Evolutionary conservation across 352 stramenopile genomes (phyloP).

Genomic region (Globisporangium nagaii): DNA sequence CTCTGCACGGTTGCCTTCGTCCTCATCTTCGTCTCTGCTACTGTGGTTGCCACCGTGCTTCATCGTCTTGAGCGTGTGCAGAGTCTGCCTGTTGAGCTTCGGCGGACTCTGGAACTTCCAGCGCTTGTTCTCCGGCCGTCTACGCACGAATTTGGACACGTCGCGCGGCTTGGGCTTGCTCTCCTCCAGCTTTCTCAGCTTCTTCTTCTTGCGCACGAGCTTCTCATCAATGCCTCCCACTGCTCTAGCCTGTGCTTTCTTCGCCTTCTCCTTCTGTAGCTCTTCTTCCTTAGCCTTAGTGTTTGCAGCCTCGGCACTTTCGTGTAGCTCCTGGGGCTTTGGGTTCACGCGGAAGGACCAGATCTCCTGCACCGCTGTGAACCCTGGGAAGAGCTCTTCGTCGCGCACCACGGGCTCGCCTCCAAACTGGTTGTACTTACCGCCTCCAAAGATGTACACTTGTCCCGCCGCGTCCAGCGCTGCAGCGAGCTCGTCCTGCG

Average conservation of each 20-base stretch:
- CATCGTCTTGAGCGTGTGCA: slow-evolving; percentile 20
- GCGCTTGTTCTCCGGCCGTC: slow-evolving; percentile 58
- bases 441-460: slow-evolving; percentile 90
- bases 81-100: slow-evolving; percentile 38
- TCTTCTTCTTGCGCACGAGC: slow-evolving; percentile 6
- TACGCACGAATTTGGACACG: slow-evolving; percentile 42
- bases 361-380: slow-evolving; percentile 53
- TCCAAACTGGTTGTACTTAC: slow-evolving; percentile 81
- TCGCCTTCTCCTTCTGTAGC: neutral
- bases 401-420: slow-evolving; percentile 39
- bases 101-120: slow-evolving; percentile 63
- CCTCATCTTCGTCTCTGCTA: neutral
- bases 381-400: slow-evolving; percentile 57
- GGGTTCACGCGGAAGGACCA: slow-evolving; percentile 48
- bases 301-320: neutral
- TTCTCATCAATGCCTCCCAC: slow-evolving; percentile 3
- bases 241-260: slow-evolving; percentile 2
- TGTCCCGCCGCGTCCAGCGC: slow-evolving; percentile 90
- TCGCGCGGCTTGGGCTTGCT: slow-evolving; percentile 8
- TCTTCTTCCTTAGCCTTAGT: neutral
- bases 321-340: neutral
- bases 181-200: slow-evolving; percentile 2
- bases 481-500: slow-evolving; percentile 75
- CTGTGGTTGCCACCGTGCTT: neutral
- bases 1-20: slow-evolving; percentile 1